Conservation (phyloP, 805 yeast genomes). For the Saturnispora hagleri region DNA sequence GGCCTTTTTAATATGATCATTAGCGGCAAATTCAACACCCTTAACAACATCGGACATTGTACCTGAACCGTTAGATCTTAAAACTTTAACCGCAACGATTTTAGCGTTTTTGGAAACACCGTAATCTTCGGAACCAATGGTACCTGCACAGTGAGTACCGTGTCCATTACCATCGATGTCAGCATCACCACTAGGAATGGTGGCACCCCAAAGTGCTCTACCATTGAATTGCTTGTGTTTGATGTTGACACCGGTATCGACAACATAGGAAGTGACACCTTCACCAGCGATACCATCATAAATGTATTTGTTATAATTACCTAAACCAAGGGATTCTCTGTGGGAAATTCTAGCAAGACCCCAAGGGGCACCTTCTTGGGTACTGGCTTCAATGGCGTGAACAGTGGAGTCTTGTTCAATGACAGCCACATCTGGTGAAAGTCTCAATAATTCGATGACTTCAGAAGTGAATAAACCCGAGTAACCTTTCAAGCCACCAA, state of each 20-base stretch:
- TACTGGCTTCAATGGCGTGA: constrained; percentile 48
- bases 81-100: constrained; percentile 75
- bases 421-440: constrained; percentile 44
- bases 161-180: constrained; percentile 85
- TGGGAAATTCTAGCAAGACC: constrained; percentile 88
- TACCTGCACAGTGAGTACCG: constrained; percentile 97
- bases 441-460: constrained; percentile 59
- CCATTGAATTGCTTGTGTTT: constrained; percentile 73
- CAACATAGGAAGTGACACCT: constrained; percentile 79
- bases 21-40: constrained; percentile 80
- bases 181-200: constrained; percentile 62
- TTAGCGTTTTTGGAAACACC: constrained; percentile 82
- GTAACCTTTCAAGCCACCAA: constrained; percentile 67
- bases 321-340: constrained; percentile 58
- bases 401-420: constrained; percentile 73
- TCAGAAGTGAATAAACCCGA: constrained; percentile 74
- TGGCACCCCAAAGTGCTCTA: constrained; percentile 80
- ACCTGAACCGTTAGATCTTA: constrained; percentile 77
- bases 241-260: constrained; percentile 81
- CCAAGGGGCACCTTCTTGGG: constrained; percentile 88
- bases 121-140: constrained; percentile 68
- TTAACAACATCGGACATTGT: constrained; percentile 74
- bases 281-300: constrained; percentile 69
- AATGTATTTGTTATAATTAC: constrained; percentile 63
- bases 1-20: constrained; percentile 46